Conservation (phyloP, 2,329 filamentous ascomycete species). For the Blastomyces silverae region DNA sequence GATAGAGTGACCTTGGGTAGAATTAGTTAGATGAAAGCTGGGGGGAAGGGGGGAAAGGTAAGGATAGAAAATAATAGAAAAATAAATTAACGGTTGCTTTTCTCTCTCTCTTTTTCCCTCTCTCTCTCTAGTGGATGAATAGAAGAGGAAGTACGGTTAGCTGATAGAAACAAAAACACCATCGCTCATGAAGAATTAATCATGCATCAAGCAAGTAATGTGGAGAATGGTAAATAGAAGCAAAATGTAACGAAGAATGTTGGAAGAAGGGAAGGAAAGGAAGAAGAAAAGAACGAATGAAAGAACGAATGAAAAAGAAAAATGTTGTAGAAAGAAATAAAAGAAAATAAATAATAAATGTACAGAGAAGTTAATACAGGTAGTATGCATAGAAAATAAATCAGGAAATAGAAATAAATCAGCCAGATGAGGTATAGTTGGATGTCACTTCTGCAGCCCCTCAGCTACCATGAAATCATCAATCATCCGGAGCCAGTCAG, state of each 20-base stretch:
- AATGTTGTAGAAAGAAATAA: background rate
- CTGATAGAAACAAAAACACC: background rate
- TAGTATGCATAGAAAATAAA: slow-evolving; percentile 7
- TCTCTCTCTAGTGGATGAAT: background rate
- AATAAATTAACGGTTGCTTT: background rate
- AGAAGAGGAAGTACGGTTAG: background rate
- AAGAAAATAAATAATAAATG: background rate
- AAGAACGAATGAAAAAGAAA: background rate
- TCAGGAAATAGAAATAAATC: background rate
- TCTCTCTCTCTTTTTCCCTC: background rate
- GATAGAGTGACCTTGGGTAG: background rate
- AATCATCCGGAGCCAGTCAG: slow-evolving; percentile 30
- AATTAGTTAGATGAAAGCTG: background rate
- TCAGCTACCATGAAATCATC: background rate
- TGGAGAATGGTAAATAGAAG: background rate
- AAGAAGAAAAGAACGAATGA: background rate
- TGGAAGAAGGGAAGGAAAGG: background rate
- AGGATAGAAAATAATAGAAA: background rate
- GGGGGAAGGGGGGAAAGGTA: background rate
- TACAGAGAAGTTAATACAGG: background rate
- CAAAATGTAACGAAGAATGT: background rate
- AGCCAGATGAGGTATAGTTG: background rate
- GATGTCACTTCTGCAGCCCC: background rate
- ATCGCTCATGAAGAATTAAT: background rate
- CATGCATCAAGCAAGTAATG: background rate